These are phyloP conservation scores for Didymella keratinophila DNA, from an alignment of 2,329 filamentous ascomycete genomes.

Conservation along the genomic window DNA sequence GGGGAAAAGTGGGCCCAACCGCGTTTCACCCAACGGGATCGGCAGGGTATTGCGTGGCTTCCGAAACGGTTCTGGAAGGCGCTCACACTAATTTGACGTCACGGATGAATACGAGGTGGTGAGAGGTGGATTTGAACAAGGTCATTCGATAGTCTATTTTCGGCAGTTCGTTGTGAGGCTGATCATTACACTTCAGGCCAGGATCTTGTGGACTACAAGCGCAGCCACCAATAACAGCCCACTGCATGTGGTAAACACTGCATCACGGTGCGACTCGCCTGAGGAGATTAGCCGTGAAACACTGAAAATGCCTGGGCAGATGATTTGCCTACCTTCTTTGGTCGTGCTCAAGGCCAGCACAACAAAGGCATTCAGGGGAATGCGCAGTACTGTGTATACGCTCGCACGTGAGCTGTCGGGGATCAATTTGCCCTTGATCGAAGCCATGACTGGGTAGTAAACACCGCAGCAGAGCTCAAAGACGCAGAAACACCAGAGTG, in stretches of 20 bases:
- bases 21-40: slow-evolving; percentile 20
- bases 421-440: slow-evolving; percentile 63
- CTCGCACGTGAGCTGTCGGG: slow-evolving; percentile 62
- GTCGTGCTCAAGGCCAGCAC: slow-evolving; percentile 45
- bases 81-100: slow-evolving; percentile 8
- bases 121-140: slow-evolving; percentile 7
- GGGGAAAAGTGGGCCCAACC: slow-evolving; percentile 18
- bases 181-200: slow-evolving; percentile 24
- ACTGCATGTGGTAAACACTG: slow-evolving; percentile 43
- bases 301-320: neutral
- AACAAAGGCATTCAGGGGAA: slow-evolving; percentile 62
- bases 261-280: slow-evolving; percentile 44
- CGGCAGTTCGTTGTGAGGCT: slow-evolving; percentile 17
- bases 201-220: slow-evolving; percentile 37
- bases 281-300: slow-evolving; percentile 20
- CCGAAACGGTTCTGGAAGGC: slow-evolving; percentile 15
- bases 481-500: slow-evolving; percentile 65
- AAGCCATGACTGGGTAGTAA: slow-evolving; percentile 65
- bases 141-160: slow-evolving; percentile 9
- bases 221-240: slow-evolving; percentile 39
- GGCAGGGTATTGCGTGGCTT: slow-evolving; percentile 15
- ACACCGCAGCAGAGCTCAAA: slow-evolving; percentile 66
- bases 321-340: slow-evolving; percentile 37
- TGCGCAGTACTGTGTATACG: slow-evolving; percentile 65
- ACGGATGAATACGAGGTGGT: slow-evolving; percentile 6